Evolutionary conservation across 805 yeast species (phyloP).

Genomic region (Saccharomycopsis sp.): DNA sequence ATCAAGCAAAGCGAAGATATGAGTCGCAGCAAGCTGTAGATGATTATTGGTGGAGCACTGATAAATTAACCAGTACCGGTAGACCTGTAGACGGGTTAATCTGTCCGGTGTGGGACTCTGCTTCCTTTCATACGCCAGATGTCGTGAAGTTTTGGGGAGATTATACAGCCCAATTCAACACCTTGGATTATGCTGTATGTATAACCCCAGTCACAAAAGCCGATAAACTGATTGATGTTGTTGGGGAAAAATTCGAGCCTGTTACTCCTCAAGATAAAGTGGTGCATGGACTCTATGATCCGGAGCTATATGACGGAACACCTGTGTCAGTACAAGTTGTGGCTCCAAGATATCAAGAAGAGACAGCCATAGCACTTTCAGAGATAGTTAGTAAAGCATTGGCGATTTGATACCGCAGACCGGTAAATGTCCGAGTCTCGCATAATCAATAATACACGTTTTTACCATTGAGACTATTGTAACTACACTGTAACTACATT

Average conservation of each 20-base stretch:
- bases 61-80: constrained; percentile 30
- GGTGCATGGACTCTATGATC: constrained; percentile 37
- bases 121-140: constrained; percentile 33
- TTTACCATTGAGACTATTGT: too few relatives aligned
- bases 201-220: constrained; percentile 41
- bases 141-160: constrained; percentile 28
- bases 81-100: constrained; percentile 43
- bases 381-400: constrained; percentile 22
- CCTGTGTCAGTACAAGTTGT: constrained; percentile 53
- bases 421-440: neutral
- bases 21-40: constrained; percentile 33
- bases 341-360: constrained; percentile 52
- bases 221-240: constrained; percentile 30
- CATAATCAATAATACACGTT: too few relatives aligned
- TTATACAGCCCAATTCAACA: constrained; percentile 39
- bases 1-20: constrained; percentile 32
- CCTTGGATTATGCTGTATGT: constrained; percentile 35
- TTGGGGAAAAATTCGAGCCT: constrained; percentile 24
- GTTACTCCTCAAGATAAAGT: constrained; percentile 30
- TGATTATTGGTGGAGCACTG: constrained; percentile 33
- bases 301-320: constrained; percentile 42
- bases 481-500: too few relatives aligned
- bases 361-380: constrained; percentile 40
- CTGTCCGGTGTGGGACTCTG: constrained; percentile 39
- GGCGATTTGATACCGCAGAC: neutral